These are phyloP conservation scores for Aspergillus sp. DNA, from an alignment of 2,329 filamentous ascomycete genomes.

Conservation along the genomic window DNA sequence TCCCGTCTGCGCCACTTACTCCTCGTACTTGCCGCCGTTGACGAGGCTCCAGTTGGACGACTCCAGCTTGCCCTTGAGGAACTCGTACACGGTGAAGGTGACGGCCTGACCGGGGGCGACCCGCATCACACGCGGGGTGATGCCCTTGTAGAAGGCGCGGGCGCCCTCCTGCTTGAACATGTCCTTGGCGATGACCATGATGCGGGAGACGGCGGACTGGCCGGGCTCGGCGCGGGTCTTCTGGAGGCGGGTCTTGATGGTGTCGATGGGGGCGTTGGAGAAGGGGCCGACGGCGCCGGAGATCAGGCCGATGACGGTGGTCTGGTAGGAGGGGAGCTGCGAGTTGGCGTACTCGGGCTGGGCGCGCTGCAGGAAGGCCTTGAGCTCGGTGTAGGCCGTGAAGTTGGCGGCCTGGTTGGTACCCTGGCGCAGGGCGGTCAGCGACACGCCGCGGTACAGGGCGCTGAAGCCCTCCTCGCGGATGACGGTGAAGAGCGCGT, in stretches of 20 bases:
- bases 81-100: constrained; percentile 75
- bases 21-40: constrained; percentile 62
- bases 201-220: constrained; percentile 75
- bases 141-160: constrained; percentile 97
- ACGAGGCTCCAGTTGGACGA: constrained; percentile 60
- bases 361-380: constrained; percentile 68
- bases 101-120: constrained; percentile 92
- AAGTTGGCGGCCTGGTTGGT: constrained; percentile 99
- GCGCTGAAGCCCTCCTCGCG: constrained; percentile 86
- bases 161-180: constrained; percentile 95
- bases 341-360: constrained; percentile 67
- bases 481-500: constrained; percentile 80
- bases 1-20: constrained; percentile 46
- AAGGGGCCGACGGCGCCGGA: constrained; percentile 93
- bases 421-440: constrained; percentile 91
- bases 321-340: constrained; percentile 83
- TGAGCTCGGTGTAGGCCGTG: constrained; percentile 94
- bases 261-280: constrained; percentile 96
- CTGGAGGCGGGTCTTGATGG: constrained; percentile 96
- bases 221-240: constrained; percentile 81
- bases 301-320: constrained; percentile 84
- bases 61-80: constrained; percentile 70
- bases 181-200: constrained; percentile 72
- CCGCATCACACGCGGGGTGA: constrained; percentile 95
- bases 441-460: constrained; percentile 86